Percentiles rank a stretch among this genome's conserved stretches.
phyloP scores from a whole-genome alignment of 306 rosid genomes.

The Mimosa bimucronata region DNA sequence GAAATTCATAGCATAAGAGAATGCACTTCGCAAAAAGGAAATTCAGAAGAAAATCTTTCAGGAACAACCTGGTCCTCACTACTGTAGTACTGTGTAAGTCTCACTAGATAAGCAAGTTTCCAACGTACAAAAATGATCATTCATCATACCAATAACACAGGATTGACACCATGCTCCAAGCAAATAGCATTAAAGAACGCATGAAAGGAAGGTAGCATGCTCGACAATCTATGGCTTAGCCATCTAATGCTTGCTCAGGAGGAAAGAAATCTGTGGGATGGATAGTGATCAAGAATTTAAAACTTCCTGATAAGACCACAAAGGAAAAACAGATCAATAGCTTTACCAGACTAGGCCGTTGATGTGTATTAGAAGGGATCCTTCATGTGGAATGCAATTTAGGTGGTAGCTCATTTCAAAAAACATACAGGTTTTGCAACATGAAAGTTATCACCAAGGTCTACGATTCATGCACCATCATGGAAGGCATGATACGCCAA shows the following conservation, averaged over 20 bases:
- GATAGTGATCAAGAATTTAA: background rate
- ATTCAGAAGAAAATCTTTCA: background rate
- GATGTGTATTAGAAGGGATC: background rate
- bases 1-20: background rate
- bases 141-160: background rate
- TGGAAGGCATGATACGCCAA: too few relatives aligned
- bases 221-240: slow-evolving; percentile 4
- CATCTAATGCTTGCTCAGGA: background rate
- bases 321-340: background rate
- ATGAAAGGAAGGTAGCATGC: background rate
- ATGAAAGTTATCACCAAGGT: too few relatives aligned
- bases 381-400: background rate
- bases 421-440: background rate
- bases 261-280: background rate
- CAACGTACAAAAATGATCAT: background rate
- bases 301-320: background rate
- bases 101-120: slow-evolving; percentile 1
- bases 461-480: too few relatives aligned
- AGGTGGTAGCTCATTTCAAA: background rate
- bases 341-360: background rate
- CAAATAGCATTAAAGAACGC: slow-evolving; percentile 15
- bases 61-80: background rate
- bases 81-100: background rate
- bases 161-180: background rate
- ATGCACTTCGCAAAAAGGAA: slow-evolving; percentile 17